Evolutionary conservation across 2,329 filamentous ascomycete genomes (phyloP).

Genomic region (Thielaviopsis populi): DNA sequence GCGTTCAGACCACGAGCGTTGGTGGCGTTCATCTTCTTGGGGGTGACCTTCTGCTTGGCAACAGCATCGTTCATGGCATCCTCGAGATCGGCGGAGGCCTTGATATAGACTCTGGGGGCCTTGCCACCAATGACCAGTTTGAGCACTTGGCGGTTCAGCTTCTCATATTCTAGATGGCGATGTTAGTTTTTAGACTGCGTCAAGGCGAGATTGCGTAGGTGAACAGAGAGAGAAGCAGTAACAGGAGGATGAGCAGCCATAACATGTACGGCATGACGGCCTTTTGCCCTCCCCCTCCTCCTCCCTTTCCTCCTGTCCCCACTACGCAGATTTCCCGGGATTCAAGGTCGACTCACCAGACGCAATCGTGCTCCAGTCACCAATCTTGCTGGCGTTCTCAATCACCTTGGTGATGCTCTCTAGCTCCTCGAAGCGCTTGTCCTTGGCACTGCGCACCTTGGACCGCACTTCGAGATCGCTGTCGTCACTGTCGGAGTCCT

Average conservation of each 20-base stretch:
- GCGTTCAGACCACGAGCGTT: conserved; percentile 89
- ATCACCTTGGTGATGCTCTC: conserved; percentile 81
- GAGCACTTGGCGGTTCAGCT: conserved; percentile 71
- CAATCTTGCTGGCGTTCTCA: conserved; percentile 94
- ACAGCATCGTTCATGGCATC: conserved; percentile 87
- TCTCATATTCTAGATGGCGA: conserved; percentile 62
- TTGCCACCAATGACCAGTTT: conserved; percentile 66
- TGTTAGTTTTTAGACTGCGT: not conserved
- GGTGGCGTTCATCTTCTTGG: conserved; percentile 98
- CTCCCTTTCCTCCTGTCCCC: no score
- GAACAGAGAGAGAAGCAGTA: not conserved
- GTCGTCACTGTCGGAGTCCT: conserved; percentile 61
- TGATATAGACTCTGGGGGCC: conserved; percentile 81
- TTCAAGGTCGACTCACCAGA: conserved; percentile 44
- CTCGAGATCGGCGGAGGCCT: conserved; percentile 84
- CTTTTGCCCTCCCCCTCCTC: no score
- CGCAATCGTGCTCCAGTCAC: conserved; percentile 89
- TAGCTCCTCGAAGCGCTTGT: conserved; percentile 90
- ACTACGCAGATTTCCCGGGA: conserved; percentile 3
- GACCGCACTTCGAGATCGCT: conserved; percentile 76
- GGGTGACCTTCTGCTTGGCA: conserved; percentile 86
- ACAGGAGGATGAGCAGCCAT: not conserved
- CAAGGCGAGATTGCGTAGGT: not conserved
- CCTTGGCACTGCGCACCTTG: conserved; percentile 92
- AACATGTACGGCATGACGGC: no score